Conservation (phyloP, 2,329 filamentous ascomycete genomes). For the Xylariaceae sp. region DNA sequence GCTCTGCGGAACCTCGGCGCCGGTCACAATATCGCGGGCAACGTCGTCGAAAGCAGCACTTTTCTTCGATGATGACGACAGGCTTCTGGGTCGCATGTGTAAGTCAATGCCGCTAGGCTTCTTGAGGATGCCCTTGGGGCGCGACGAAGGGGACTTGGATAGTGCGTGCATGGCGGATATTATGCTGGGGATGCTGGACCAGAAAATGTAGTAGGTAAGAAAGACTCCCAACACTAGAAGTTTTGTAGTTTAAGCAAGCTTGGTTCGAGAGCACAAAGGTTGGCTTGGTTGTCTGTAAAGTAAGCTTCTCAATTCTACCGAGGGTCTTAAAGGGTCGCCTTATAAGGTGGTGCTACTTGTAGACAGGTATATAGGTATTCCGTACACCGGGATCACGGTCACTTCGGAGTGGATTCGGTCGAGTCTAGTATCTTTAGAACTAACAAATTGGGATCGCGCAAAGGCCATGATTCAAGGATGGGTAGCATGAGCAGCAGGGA, state of each 20-base stretch:
- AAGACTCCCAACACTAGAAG: not conserved
- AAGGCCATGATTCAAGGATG: conserved; percentile 15
- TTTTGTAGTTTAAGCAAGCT: not conserved
- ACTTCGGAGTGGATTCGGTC: conserved; percentile 4
- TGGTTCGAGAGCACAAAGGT: not conserved
- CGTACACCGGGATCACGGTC: too few relatives aligned
- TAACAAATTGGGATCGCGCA: conserved; percentile 13
- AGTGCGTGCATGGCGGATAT: conserved; percentile 15
- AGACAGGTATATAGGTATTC: not conserved
- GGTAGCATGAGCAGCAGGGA: conserved; percentile 15
- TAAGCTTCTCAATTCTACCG: not conserved
- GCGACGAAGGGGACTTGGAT: conserved; percentile 14
- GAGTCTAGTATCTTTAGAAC: conserved; percentile 9
- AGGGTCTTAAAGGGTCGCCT: conserved; percentile 1
- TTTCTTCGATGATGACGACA: conserved; percentile 21
- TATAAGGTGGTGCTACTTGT: conserved; percentile 6
- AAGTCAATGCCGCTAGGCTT: conserved; percentile 19
- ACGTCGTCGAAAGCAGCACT: conserved; percentile 22
- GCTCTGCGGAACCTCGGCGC: conserved; percentile 21
- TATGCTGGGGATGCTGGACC: not conserved
- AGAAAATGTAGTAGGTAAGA: not conserved
- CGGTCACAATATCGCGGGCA: conserved; percentile 23
- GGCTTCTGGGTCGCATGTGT: conserved; percentile 16
- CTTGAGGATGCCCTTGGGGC: conserved; percentile 24
- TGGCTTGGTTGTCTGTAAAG: not conserved